A percentile compares a stretch with the other conserved stretches of the same genome.
phyloP scores from a whole-genome alignment of 371 early-diverging fungal genomes.

The Fennellomyces sp. region DNA sequence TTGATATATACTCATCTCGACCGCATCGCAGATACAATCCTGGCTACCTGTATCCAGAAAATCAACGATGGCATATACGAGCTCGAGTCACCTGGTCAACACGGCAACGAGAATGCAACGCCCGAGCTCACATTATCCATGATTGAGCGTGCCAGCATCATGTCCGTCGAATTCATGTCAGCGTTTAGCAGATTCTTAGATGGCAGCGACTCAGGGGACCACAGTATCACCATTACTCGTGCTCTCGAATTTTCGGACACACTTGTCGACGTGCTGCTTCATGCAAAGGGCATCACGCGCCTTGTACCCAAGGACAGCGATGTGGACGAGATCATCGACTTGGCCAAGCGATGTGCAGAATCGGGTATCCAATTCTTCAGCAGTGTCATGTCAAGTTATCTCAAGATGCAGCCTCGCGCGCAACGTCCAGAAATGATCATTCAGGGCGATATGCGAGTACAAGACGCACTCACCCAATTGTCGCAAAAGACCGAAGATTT shows the following conservation, averaged over 20 bases:
- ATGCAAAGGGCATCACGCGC: constrained; percentile 90
- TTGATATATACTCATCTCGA: too few species aligned
- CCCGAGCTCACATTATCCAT: constrained; percentile 91
- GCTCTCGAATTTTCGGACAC: constrained; percentile 85
- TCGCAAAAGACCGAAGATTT: constrained; percentile 77
- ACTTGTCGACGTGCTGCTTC: constrained; percentile 80
- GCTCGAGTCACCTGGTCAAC: constrained; percentile 77
- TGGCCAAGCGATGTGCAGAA: constrained; percentile 71
- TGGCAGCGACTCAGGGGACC: constrained; percentile 76
- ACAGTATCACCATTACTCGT: constrained; percentile 83
- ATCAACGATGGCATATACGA: constrained; percentile 88
- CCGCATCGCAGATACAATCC: constrained; percentile 78
- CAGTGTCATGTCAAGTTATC: constrained; percentile 79
- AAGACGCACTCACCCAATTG: constrained; percentile 71
- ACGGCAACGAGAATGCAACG: constrained; percentile 88
- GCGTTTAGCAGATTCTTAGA: constrained; percentile 77
- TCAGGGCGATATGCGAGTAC: constrained; percentile 76
- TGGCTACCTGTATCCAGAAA: constrained; percentile 85
- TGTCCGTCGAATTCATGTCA: constrained; percentile 79
- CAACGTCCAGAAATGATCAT: constrained; percentile 75
- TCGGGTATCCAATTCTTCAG: constrained; percentile 78
- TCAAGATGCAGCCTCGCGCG: constrained; percentile 71
- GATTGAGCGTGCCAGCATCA: constrained; percentile 84
- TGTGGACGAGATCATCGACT: constrained; percentile 74
- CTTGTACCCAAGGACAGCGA: constrained; percentile 80